Evolutionary conservation across 78 protist genomes (phyloP).

Genomic region (Dictyostelium brefeldianum): DNA sequence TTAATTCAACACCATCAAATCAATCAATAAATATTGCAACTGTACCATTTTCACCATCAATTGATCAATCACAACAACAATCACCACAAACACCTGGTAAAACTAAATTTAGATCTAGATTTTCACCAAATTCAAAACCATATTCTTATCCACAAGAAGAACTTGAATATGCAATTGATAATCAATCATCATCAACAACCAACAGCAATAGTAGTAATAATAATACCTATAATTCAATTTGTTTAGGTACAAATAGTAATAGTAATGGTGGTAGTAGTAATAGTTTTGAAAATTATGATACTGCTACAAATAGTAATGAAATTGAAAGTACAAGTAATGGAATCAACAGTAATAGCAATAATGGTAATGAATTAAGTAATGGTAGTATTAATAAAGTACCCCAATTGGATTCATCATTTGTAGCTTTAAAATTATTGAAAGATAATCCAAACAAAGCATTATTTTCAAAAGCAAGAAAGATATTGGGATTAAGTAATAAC

Average conservation of each 20-base stretch:
- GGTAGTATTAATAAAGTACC: neutral
- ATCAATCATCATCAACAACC: slow-evolving; percentile 4
- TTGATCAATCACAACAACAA: neutral
- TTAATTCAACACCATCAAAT: neutral
- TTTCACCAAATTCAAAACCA: slow-evolving; percentile 9
- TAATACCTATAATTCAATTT: slow-evolving; percentile 10
- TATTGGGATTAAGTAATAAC: neutral
- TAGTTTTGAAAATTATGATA: neutral
- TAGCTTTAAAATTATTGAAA: slow-evolving; percentile 41
- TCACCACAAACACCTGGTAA: slow-evolving; percentile 42
- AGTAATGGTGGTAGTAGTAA: neutral
- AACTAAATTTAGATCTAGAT: slow-evolving; percentile 27
- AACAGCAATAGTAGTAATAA: slow-evolving; percentile 25
- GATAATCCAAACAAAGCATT: slow-evolving; percentile 37
- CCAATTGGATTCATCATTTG: slow-evolving; percentile 44
- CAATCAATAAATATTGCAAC: neutral
- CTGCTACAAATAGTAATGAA: neutral
- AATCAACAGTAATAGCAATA: no score
- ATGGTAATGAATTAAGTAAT: neutral
- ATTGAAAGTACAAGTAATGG: neutral
- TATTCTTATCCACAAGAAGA: neutral
- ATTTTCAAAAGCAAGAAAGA: slow-evolving; percentile 43
- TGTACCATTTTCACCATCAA: neutral
- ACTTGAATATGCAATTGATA: neutral
- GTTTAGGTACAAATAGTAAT: neutral